A percentile compares a stretch with the other conserved stretches of the same genome.
Evolutionary conservation across 768 basidiomycete species (phyloP).

Genomic region (Pulveroboletus sp.): DNA sequence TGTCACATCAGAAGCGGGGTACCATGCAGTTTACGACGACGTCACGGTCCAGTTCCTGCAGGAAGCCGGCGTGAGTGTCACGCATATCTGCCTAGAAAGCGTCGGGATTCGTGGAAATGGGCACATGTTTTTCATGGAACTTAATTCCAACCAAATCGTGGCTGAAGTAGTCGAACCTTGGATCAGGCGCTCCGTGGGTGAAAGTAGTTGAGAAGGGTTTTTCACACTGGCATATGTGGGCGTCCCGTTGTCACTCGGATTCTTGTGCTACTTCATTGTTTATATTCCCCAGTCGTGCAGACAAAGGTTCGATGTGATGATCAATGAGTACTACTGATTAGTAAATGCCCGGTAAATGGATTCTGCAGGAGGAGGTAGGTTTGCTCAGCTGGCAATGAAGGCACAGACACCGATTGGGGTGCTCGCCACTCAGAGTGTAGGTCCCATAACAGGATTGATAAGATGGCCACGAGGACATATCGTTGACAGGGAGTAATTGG

Average conservation of each 20-base stretch:
- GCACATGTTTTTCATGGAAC: constrained; percentile 57
- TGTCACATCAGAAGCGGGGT: constrained; percentile 48
- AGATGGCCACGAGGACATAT: no score
- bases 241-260: background rate
- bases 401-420: no score
- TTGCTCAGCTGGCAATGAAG: no score
- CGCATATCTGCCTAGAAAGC: constrained; percentile 38
- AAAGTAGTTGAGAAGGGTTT: background rate
- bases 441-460: no score
- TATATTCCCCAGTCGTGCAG: background rate
- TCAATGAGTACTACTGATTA: no score
- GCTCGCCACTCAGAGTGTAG: no score
- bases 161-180: constrained; percentile 39
- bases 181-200: constrained; percentile 26
- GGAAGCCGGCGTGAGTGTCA: constrained; percentile 43
- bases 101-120: constrained; percentile 50
- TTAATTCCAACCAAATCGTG: constrained; percentile 42
- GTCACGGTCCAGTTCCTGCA: constrained; percentile 42
- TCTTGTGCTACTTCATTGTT: background rate
- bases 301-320: no score
- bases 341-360: background rate
- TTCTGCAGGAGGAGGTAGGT: no score
- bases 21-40: constrained; percentile 46
- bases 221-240: background rate
- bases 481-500: no score